phyloP scores from a whole-genome alignment of 2,329 filamentous ascomycete genomes.

The Verticillium nonalfalfae region DNA sequence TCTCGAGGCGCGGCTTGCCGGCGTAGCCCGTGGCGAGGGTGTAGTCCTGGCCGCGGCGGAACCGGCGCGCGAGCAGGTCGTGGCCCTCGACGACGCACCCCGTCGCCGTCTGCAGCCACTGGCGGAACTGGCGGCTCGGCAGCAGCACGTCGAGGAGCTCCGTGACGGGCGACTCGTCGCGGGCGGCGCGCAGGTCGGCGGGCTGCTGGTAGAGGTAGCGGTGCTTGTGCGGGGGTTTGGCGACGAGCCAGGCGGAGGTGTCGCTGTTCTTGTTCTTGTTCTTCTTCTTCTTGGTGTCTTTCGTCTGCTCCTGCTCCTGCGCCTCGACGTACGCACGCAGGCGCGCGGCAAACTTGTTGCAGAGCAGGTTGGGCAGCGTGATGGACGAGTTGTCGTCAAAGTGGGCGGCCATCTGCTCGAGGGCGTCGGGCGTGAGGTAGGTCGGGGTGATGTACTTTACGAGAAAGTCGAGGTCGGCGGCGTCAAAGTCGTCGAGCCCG shows the following conservation, averaged over 20 bases:
- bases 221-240: conserved; percentile 90
- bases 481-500: conserved; percentile 45
- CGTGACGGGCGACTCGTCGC: conserved; percentile 54
- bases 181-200: conserved; percentile 24
- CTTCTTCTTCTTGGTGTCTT: conserved; percentile 1
- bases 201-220: conserved; percentile 77
- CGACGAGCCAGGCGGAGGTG: conserved; percentile 61
- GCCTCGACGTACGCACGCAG: conserved; percentile 66
- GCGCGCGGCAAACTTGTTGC: conserved; percentile 65
- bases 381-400: conserved; percentile 83
- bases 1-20: conserved; percentile 71
- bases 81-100: conserved; percentile 66
- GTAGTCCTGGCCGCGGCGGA: conserved; percentile 83
- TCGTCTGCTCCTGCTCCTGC: conserved; percentile 48
- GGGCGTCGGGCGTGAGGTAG: conserved; percentile 86
- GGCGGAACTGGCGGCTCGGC: conserved; percentile 77
- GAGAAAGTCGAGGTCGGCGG: conserved; percentile 80
- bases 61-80: conserved; percentile 77
- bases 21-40: conserved; percentile 84
- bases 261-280: conserved; percentile 24
- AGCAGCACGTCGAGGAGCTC: conserved; percentile 78
- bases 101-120: conserved; percentile 84
- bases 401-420: conserved; percentile 72
- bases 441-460: conserved; percentile 85
- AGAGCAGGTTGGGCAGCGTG: conserved; percentile 72